Evolutionary conservation across 305 asterid species (phyloP).

Genomic region (Andrographis paniculata): DNA sequence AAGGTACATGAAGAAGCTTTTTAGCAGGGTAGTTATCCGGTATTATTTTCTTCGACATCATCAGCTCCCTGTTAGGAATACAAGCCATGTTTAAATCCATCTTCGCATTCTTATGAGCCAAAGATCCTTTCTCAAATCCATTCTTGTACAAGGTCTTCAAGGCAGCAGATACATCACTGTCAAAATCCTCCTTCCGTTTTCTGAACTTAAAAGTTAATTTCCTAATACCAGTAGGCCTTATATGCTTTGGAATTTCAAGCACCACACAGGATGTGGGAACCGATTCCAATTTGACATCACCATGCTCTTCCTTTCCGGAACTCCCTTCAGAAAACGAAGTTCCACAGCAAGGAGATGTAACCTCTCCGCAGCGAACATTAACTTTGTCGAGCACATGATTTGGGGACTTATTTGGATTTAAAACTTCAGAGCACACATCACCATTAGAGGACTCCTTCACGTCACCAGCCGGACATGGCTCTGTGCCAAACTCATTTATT

Average conservation of each 20-base stretch:
- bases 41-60: conserved; percentile 63
- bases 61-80: conserved; percentile 46
- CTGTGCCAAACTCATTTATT: conserved; percentile 10
- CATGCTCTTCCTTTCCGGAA: conserved; percentile 28
- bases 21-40: conserved; percentile 68
- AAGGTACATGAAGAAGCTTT: conserved; percentile 42
- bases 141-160: conserved; percentile 30
- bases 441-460: conserved; percentile 36
- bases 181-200: conserved; percentile 58
- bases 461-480: conserved; percentile 19
- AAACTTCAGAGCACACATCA: conserved; percentile 44
- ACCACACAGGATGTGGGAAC: conserved; percentile 59
- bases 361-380: conserved; percentile 41
- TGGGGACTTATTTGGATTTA: conserved; percentile 35
- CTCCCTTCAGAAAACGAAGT: conserved; percentile 25
- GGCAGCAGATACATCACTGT: conserved; percentile 23
- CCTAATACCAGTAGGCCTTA: conserved; percentile 83
- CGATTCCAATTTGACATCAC: conserved; percentile 27
- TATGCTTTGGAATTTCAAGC: conserved; percentile 89
- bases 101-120: conserved; percentile 29
- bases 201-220: conserved; percentile 89
- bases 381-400: conserved; percentile 30
- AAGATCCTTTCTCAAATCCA: conserved; percentile 27
- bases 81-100: conserved; percentile 27
- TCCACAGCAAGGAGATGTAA: conserved; percentile 36